These are phyloP conservation scores for Leccinum obscurum DNA, from an alignment of 768 basidiomycete genomes.

Conservation along the genomic window DNA sequence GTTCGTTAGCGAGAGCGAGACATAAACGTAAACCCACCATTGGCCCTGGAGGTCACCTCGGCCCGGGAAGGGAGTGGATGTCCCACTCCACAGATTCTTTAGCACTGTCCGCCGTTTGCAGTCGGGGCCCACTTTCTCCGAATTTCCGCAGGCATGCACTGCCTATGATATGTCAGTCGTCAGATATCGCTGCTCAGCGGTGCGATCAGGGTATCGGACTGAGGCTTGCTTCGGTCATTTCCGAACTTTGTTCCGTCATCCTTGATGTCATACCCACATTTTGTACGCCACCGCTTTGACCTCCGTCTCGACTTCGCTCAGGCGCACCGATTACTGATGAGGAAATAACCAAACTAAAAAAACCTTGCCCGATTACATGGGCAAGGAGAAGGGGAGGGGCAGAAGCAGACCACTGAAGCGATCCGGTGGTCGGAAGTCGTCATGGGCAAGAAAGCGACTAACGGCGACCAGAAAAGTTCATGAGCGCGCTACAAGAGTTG, in stretches of 20 bases:
- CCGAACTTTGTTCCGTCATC: not conserved
- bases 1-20: not conserved
- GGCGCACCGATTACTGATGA: conserved; percentile 44
- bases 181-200: conserved; percentile 15
- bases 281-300: conserved; percentile 64
- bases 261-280: conserved; percentile 53
- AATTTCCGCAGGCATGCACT: not conserved
- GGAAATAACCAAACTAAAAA: conserved; percentile 53
- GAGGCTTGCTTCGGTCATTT: not conserved
- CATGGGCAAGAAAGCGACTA: conserved; percentile 37
- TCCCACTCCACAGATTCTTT: conserved; percentile 1
- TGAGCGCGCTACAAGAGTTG: conserved; percentile 39
- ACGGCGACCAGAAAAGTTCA: conserved; percentile 27
- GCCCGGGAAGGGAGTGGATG: not conserved
- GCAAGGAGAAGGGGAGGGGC: conserved; percentile 12
- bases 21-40: not conserved
- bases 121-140: not conserved
- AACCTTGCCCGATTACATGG: conserved; percentile 48
- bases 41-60: too few species aligned
- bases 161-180: not conserved
- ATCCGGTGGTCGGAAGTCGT: conserved; percentile 54
- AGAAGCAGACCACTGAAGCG: conserved; percentile 15
- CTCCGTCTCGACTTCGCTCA: conserved; percentile 59
- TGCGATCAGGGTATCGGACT: not conserved
- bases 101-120: not conserved